Conservation (phyloP, 257 asterid species). For the Nicotiana paniculata region DNA sequence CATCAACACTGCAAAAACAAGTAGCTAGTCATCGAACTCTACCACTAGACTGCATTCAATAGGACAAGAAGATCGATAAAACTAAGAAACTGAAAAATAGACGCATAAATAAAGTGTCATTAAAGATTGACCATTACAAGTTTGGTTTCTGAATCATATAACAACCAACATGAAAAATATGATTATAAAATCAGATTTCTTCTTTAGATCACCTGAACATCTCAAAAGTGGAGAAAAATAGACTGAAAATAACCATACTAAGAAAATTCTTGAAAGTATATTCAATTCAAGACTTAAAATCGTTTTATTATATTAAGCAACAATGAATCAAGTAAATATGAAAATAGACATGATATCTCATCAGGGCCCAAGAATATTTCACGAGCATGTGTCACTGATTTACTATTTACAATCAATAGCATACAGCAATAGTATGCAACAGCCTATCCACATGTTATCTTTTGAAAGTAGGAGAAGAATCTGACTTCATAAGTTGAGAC, state of each 20-base stretch:
- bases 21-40: conserved; percentile 9
- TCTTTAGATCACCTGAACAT: not conserved
- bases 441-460: not conserved
- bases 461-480: not conserved
- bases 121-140: not conserved
- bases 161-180: not conserved
- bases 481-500: not conserved
- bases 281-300: not conserved
- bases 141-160: not conserved
- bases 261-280: not conserved
- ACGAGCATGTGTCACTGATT: not conserved
- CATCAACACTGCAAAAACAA: conserved; percentile 61
- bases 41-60: not conserved
- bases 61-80: not conserved
- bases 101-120: not conserved
- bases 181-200: not conserved
- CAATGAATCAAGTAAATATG: not conserved
- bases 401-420: not conserved
- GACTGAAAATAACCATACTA: not conserved
- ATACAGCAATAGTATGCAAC: not conserved
- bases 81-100: not conserved
- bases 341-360: not conserved
- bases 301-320: not conserved
- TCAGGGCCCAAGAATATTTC: not conserved
- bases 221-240: not conserved